Evolutionary conservation across 2,329 filamentous ascomycete species (phyloP), one percentile per base, ranked within the genome.

Genomic region (Graphilbum fragrans): DNA sequence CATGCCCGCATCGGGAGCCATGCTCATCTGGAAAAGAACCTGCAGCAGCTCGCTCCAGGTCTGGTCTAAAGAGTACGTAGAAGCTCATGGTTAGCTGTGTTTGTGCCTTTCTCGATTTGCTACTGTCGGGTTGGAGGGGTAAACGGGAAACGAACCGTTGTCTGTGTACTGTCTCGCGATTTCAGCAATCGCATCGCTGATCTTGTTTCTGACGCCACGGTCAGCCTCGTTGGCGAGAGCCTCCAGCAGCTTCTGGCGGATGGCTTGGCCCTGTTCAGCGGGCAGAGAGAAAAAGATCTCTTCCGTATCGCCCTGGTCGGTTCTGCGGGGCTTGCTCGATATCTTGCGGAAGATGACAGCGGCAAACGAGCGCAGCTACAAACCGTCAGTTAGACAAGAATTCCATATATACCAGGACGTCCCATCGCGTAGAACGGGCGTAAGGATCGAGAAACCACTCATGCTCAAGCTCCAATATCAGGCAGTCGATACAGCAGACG

Each of bases 181-280:
- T 63, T 98, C 92, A 20, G 92, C 92, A 47, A 96, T 84, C n/a
- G 90, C 87, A 63, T 98, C 92, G 53, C 88, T 92, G 57, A 96
- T 84, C 64, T 98, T 98, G 66, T 94, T 92, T 54, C 92, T 75
- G 37, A 94, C 84, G 32, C 75, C 69, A 47, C 79, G 74, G 47
- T 83, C 75, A 19, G 74, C 67, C 64, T 96, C 92, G 47, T 68
- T 70, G 44, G 77, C 77, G 41, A 95, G 69, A 40, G 77, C 79
- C 55, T 88, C 75, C 34, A 96, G 72, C 44, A 96, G 69, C 61
- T 90, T 94, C 54, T 82, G 74, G 51, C 87, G 79, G 54, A 96
- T 94, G 37, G 77, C 80, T 38, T 77, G 68, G 49, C 82, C 80
- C 58, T 92, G 81, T 29, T 85, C 78, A 45, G 73, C 68, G 49